Evolutionary conservation across 2,329 filamentous ascomycete species (phyloP).

Genomic region (Phaeosphaeriaceae sp.): DNA sequence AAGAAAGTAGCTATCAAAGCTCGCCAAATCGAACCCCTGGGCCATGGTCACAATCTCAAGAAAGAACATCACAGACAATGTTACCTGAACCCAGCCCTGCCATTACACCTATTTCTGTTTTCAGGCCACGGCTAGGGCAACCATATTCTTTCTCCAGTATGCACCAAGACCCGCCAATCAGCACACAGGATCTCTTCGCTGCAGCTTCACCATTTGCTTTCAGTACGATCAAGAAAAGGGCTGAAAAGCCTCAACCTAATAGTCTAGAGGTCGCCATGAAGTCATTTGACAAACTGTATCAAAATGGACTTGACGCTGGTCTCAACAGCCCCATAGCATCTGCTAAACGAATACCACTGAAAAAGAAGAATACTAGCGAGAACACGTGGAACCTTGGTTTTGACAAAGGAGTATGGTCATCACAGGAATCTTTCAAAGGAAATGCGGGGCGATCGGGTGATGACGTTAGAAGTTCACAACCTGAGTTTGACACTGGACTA

Average conservation of each 20-base stretch:
- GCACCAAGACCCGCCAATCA: conserved; percentile 31
- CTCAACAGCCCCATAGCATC: conserved; percentile 29
- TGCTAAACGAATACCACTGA: conserved; percentile 33
- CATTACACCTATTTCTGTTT: conserved; percentile 39
- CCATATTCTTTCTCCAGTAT: conserved; percentile 17
- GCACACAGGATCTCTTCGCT: conserved; percentile 54
- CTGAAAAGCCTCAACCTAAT: conserved; percentile 17
- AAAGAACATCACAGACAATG: conserved; percentile 22
- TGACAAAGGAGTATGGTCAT: conserved; percentile 15
- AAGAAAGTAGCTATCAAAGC: conserved; percentile 33
- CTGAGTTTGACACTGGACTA: conserved; percentile 31
- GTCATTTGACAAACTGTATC: conserved; percentile 12
- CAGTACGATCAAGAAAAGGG: conserved; percentile 51
- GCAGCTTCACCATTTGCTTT: conserved; percentile 50
- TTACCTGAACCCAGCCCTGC: conserved; percentile 25
- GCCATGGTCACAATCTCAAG: conserved; percentile 23
- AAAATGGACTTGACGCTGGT: conserved; percentile 8
- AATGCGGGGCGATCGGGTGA: conserved; percentile 4
- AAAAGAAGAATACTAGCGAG: conserved; percentile 30
- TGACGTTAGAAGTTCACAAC: conserved; percentile 16
- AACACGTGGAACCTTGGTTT: conserved; percentile 23
- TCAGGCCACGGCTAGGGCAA: conserved; percentile 31
- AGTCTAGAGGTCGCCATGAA: conserved; percentile 32
- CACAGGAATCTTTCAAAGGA: too few species aligned
- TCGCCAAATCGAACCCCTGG: conserved; percentile 17